Conservation (phyloP, 177 flowering plant genomes). For the Telopea speciosissima region DNA sequence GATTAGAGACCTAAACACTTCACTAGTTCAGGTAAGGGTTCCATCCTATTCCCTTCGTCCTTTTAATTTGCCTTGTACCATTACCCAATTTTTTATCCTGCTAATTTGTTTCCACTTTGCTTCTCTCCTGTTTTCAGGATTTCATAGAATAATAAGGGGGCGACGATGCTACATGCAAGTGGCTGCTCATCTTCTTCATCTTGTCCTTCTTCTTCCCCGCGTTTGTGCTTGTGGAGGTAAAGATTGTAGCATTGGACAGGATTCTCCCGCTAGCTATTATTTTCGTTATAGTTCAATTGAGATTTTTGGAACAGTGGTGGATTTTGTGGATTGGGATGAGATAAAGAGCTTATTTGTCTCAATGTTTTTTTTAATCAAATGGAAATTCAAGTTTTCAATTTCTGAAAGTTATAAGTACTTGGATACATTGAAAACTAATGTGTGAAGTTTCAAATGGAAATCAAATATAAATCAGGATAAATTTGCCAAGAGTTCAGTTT, state of each 20-base stretch:
- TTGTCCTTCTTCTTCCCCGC: slow-evolving; percentile 1
- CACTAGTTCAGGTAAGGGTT: slow-evolving; percentile 3
- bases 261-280: not conserved
- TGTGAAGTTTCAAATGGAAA: not conserved
- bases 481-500: not conserved
- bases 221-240: slow-evolving; percentile 10
- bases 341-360: too few species aligned
- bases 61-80: not conserved
- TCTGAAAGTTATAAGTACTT: not conserved
- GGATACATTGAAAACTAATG: too few species aligned
- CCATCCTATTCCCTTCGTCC: not conserved
- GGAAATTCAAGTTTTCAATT: not conserved
- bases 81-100: not conserved
- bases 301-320: not conserved
- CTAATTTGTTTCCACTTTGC: not conserved
- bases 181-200: slow-evolving; percentile 3
- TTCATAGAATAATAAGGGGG: not conserved
- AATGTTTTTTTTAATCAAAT: too few species aligned
- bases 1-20: not conserved
- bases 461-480: too few species aligned
- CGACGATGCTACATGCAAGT: not conserved
- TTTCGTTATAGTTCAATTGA: not conserved
- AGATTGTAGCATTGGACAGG: not conserved
- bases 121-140: not conserved
- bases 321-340: not conserved